Evolutionary conservation across 495 filamentous ascomycete genomes (phyloP), one percentile per base, ranked within the genome.

Genomic region (Schizothecium vesticola): DNA sequence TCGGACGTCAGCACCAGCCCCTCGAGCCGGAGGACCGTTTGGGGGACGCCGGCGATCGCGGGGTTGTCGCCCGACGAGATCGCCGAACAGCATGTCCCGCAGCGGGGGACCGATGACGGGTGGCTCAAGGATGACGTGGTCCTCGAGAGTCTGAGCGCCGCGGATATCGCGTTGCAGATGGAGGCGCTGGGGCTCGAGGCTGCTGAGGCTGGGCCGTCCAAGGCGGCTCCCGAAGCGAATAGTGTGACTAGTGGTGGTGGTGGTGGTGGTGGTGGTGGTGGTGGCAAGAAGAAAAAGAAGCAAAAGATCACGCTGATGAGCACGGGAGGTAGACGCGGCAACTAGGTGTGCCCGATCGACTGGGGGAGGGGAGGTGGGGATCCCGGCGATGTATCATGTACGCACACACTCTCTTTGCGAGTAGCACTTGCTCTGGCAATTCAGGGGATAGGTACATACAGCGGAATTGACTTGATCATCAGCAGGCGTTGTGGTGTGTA

Each of bases 241-340:
- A 66, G 58, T 69, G 31, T 73, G 13, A 65, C 70, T 61, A 43
- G 33, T 16, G 33, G 33, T 6, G 33, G 33, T 19, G 13, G n/a
- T n/a, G 72, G 60, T 25, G 63, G 62, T 10, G 66, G 75, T 70
- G 57, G 73, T 58, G 61, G 70, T 56, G 73, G 73, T 10, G 77
- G 75, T 7, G 80, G 80, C 63, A 93, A 92, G 81, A 93, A 91
- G 80, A 96, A 94, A 83, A 97, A 96, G 80, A 88, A 86, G 63
- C 93, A 96, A 81, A 95, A 96, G 83, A 97, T 97, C 63, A 97
- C 92, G 11, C 76, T 97, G 66, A 97, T 97, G 93, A 93, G 91
- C 67, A 97, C 93, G 5, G 81, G 82, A 23, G 75, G 82, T 10
- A 75, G 76, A 57, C 72, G 81, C 61, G 80, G 78, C 11, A 69